These are phyloP conservation scores for Ganoderma multipileum DNA, from an alignment of 1,284 basidiomycete species.

Conservation along the genomic window DNA sequence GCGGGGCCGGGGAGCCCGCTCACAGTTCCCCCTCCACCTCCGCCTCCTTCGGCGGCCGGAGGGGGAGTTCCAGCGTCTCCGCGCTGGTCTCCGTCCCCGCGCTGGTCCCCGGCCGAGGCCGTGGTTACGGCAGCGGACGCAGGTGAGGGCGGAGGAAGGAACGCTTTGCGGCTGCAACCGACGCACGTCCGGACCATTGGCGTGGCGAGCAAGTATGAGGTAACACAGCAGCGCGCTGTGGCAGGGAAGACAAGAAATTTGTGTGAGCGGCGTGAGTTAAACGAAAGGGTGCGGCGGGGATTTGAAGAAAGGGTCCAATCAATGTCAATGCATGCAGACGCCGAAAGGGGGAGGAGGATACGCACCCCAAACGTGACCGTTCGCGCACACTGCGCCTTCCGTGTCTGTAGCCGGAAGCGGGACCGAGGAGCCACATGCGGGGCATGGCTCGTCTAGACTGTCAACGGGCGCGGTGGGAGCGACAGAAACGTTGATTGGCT, in stretches of 20 bases:
- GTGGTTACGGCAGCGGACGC: slow-evolving; percentile 1
- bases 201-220: slow-evolving; percentile 73
- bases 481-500: slow-evolving; percentile 24
- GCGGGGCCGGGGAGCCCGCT: slow-evolving; percentile 46
- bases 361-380: slow-evolving; percentile 74
- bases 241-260: not conserved
- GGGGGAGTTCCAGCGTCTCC: not conserved
- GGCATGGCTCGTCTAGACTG: slow-evolving; percentile 62
- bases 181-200: slow-evolving; percentile 72
- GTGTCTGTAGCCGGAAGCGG: slow-evolving; percentile 57
- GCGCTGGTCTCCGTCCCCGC: slow-evolving; percentile 8
- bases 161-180: slow-evolving; percentile 74
- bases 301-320: not conserved
- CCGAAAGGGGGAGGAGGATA: slow-evolving; percentile 1
- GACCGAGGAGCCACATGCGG: slow-evolving; percentile 67
- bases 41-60: slow-evolving; percentile 4
- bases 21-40: slow-evolving; percentile 38
- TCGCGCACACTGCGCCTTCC: slow-evolving; percentile 62
- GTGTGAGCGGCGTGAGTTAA: not conserved
- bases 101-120: not conserved
- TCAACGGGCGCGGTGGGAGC: slow-evolving; percentile 10
- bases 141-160: slow-evolving; percentile 54
- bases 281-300: not conserved
- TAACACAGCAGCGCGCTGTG: slow-evolving; percentile 73
- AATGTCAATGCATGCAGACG: not conserved